A percentile compares a stretch with the other conserved stretches of the same genome.
Evolutionary conservation across 257 asterid species (phyloP).

Genomic region (Penstemon newberryi): DNA sequence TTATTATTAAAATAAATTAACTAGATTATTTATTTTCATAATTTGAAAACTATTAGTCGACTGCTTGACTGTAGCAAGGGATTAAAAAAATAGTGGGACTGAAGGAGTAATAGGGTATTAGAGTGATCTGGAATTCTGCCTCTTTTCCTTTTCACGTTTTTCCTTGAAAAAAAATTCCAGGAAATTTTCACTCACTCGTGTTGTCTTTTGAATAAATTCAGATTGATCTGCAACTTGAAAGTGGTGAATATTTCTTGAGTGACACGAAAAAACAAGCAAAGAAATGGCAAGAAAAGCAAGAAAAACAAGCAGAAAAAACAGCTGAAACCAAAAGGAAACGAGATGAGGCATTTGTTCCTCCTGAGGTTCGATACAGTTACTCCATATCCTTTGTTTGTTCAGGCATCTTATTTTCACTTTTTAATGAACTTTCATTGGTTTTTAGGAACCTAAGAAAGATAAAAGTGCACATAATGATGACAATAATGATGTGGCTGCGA

Average conservation of each 20-base stretch:
- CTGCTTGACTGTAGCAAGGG: too few relatives aligned
- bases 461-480: slow-evolving; percentile 30
- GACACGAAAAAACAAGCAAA: slow-evolving; percentile 71
- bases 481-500: slow-evolving; percentile 51
- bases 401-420: neutral
- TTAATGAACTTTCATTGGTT: slow-evolving; percentile 12
- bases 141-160: neutral
- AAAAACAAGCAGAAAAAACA: slow-evolving; percentile 74
- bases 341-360: slow-evolving; percentile 84
- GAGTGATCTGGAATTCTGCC: neutral
- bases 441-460: slow-evolving; percentile 58
- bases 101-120: neutral
- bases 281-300: slow-evolving; percentile 91
- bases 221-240: slow-evolving; percentile 86
- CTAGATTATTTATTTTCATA: too few relatives aligned
- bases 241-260: slow-evolving; percentile 85
- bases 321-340: slow-evolving; percentile 74
- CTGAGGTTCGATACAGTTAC: slow-evolving; percentile 56
- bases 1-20: too few relatives aligned
- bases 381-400: neutral
- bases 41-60: too few relatives aligned
- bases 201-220: slow-evolving; percentile 23
- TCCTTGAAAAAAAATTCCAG: neutral
- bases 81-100: too few relatives aligned
- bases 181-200: neutral